Evolutionary conservation across 1,284 basidiomycete species (phyloP), one percentile per base, ranked within the genome.

Genomic region (Ustilago nuda): DNA sequence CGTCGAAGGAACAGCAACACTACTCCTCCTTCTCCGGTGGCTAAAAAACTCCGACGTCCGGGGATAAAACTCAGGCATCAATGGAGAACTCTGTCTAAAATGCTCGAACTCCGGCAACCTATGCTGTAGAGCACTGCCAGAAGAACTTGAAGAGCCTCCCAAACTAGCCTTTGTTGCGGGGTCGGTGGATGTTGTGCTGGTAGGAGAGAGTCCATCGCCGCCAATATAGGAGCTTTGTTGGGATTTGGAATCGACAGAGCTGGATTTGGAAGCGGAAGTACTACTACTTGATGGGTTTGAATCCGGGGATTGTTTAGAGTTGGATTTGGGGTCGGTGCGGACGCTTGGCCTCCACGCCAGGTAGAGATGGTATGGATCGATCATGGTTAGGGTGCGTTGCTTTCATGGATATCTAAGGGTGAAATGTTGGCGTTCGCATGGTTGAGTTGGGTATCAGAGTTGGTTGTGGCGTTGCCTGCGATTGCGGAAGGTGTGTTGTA

Each of bases 21-120:
- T 66, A 56, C 72, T 75, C 27, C 64, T 52, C 27, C 72, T 61
- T n/a, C 64, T 50, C 8, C 69, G 63, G 17, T 69, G 69, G 52
- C 69, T 76, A 64, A 77, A 77, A 50, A 77, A 77, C 13, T 73
- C 75, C 33, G 75, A 72, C 12, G 70, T 77, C 41, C 75, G 50
- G 3, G 75, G 75, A n/a, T 63, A 63, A 60, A 70, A 72, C 32
- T 77, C 75, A 15, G 70, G 70, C 66, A 69, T 66, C 37, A 77
- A 30, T 0, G 66, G 66, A 1, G 65, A 63, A 51, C 61, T 72
- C 45, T 76, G 74, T 27, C 66, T 64, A 56, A 77, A 77, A 48
- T 77, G 66, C n/a, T 77, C 75, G 41, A 77, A 64, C 19, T 77
- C 75, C 33, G 75, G 70, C 41, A 75, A 56, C 50, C 60, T 69